Evolutionary conservation across 2,329 filamentous ascomycete genomes (phyloP).

Genomic region (Paraphaeosphaeria sporulosa): DNA sequence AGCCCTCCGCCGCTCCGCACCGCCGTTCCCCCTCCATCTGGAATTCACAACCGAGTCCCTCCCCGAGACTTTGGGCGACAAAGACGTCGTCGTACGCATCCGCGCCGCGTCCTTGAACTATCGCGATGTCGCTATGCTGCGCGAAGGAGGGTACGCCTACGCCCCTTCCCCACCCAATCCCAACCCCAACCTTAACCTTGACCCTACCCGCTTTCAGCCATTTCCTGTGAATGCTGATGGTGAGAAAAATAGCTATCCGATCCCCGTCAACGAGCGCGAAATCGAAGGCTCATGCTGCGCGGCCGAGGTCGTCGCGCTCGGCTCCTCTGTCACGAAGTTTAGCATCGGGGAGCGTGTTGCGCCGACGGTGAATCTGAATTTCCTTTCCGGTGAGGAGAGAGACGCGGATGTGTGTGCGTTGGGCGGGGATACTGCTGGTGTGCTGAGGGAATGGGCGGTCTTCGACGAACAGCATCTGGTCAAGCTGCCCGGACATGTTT

Average conservation of each 20-base stretch:
- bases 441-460: constrained; percentile 34
- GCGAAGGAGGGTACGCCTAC: constrained; percentile 25
- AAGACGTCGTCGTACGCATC: constrained; percentile 34
- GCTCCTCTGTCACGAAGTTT: constrained; percentile 25
- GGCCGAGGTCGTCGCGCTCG: constrained; percentile 33
- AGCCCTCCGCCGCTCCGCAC: constrained; percentile 3
- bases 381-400: constrained; percentile 24
- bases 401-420: constrained; percentile 4
- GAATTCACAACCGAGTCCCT: constrained; percentile 22
- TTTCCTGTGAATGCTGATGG: too few relatives aligned
- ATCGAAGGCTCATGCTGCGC: constrained; percentile 35
- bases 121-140: constrained; percentile 36
- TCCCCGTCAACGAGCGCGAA: constrained; percentile 17
- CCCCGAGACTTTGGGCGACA: constrained; percentile 19
- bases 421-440: constrained; percentile 24
- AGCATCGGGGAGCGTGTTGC: constrained; percentile 35
- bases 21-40: constrained; percentile 19
- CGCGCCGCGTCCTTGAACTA: constrained; percentile 40
- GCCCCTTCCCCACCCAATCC: not conserved
- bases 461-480: constrained; percentile 36
- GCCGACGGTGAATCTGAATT: constrained; percentile 20
- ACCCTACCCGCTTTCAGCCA: too few relatives aligned
- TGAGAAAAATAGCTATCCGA: constrained; percentile 3
- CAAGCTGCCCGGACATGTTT: constrained; percentile 29
- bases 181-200: not conserved